phyloP scores from a whole-genome alignment of 768 basidiomycete genomes.

The Serpula lacrymans region DNA sequence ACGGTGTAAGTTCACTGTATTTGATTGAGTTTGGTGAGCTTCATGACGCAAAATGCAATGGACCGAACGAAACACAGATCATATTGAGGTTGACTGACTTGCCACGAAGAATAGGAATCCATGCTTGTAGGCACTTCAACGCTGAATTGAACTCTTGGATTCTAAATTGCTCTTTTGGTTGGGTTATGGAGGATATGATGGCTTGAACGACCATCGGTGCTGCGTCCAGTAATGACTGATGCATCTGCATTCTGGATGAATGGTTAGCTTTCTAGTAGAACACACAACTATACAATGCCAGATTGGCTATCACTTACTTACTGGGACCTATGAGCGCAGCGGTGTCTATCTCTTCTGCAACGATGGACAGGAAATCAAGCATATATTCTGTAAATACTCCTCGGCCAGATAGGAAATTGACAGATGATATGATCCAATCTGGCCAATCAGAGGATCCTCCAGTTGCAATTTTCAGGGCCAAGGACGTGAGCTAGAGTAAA shows the following conservation, averaged over 20 bases:
- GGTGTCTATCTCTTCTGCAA: conserved; percentile 74
- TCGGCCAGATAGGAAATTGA: conserved; percentile 56
- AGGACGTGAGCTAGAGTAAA: conserved; percentile 49
- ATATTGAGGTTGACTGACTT: conserved; percentile 60
- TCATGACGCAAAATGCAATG: too few species aligned
- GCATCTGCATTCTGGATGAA: conserved; percentile 52
- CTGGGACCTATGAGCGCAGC: conserved; percentile 72
- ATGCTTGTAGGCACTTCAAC: conserved; percentile 77
- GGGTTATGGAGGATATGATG: conserved; percentile 54
- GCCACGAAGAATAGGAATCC: conserved; percentile 69
- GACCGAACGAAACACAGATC: too few species aligned
- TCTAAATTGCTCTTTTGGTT: conserved; percentile 26
- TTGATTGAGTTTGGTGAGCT: too few species aligned
- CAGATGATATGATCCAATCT: conserved; percentile 68
- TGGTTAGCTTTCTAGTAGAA: not conserved
- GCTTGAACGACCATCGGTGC: conserved; percentile 69
- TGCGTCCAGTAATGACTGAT: conserved; percentile 63
- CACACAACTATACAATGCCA: not conserved
- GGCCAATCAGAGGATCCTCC: conserved; percentile 62
- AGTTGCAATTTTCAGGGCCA: conserved; percentile 70
- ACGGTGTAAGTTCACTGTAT: conserved; percentile 67
- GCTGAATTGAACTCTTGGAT: conserved; percentile 62
- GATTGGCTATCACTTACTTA: conserved; percentile 51
- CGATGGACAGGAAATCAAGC: conserved; percentile 78
- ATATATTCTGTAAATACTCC: conserved; percentile 58